Base-by-base conservation (phyloP, 345 rosid genomes). In the Excoecaria agallocha region DNA sequence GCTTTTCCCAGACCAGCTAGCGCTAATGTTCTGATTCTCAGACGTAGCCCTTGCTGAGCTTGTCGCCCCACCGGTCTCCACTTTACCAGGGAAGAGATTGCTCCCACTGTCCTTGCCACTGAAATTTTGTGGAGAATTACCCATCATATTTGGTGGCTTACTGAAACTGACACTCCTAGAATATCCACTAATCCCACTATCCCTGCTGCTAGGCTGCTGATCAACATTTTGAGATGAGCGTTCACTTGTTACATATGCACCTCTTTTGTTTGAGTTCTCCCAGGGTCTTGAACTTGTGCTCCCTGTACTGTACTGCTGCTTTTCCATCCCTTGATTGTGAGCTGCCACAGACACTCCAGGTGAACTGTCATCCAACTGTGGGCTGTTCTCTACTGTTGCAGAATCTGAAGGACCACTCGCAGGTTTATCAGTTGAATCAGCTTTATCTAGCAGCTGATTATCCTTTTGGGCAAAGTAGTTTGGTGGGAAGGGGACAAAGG, bases 401-500 rank as follows among this genome's bases (percentile, higher is more conserved):
- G 83, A 46, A 68, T 69, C 76, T 52, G 84, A 70, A 60, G 81
- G 16, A 77, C 80, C 87, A 52, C 12, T 55, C 17, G 63, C n/a
- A n/a, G 77, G 67, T 30, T 74, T 76, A 39, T 73, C 51, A 46
- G 71, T 69, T 4, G 72, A 74, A 80, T 77, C 80, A 46, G 71
- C 59, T 17, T 30, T 74, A 70, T 77, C 71, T 12, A 77, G 73
- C 72, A 80, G 89, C 74, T 80, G 86, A 3, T 77, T 70, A 55
- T 82, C 86, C 74, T 82, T 85, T 50, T 76, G 88, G 48, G 97
- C 85, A 56, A 94, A 89, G 81, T 92, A 89, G 60, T 81, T 89
- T 22, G 96, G 87, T 62, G 98, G 94, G 80, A 94, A 89, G 16
- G 97, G 93, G 48, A 91, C 97, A 74, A 90, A 94, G 30, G 97